phyloP scores from a whole-genome alignment of 495 filamentous ascomycete genomes.

The Xylaria nigripes region DNA sequence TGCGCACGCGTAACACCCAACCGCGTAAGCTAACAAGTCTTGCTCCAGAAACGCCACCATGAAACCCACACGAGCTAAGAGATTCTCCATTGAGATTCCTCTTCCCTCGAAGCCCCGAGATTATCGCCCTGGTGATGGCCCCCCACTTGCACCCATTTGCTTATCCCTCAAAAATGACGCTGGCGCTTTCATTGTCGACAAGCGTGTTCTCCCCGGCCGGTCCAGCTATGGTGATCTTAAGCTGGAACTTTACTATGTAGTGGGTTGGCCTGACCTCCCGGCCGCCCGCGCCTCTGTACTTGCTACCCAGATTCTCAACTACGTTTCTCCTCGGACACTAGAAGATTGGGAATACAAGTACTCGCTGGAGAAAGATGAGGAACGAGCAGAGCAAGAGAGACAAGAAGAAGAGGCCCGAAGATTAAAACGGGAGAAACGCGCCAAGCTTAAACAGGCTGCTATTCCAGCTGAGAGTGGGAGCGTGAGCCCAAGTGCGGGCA shows the following conservation, averaged over 20 bases:
- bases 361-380: constrained; percentile 24
- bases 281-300: constrained; percentile 30
- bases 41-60: constrained; percentile 10
- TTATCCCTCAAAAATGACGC: constrained; percentile 32
- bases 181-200: constrained; percentile 40
- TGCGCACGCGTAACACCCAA: not conserved
- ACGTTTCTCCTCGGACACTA: constrained; percentile 36
- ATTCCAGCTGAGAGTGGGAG: not conserved
- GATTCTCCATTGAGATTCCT: constrained; percentile 26
- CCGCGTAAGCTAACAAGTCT: not conserved
- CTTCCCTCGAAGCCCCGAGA: constrained; percentile 23
- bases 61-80: constrained; percentile 3
- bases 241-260: constrained; percentile 32
- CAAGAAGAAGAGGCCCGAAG: not conserved
- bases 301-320: constrained; percentile 33
- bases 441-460: constrained; percentile 2
- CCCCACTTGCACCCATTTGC: constrained; percentile 28
- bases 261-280: constrained; percentile 38
- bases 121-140: constrained; percentile 35
- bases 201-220: constrained; percentile 29
- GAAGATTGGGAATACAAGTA: constrained; percentile 38
- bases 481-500: constrained; percentile 3
- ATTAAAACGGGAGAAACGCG: constrained; percentile 9
- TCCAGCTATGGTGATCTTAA: constrained; percentile 23
- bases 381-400: constrained; percentile 9